Evolutionary conservation across 768 basidiomycete species (phyloP).

Genomic region (Leccinum arenicola): DNA sequence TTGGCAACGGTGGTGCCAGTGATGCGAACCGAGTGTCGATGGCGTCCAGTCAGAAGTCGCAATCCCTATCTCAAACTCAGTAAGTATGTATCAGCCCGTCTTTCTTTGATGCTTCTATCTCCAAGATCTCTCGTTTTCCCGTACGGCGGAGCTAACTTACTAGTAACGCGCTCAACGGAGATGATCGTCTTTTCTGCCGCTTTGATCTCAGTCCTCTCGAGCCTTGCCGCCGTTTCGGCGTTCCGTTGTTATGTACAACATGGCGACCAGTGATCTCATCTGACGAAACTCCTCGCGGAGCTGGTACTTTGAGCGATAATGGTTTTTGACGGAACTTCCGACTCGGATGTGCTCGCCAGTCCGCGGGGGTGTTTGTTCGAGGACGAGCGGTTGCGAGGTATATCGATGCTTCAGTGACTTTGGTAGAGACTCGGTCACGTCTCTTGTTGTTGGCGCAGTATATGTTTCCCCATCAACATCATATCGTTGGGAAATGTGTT

Average conservation of each 20-base stretch:
- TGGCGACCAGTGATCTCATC: not conserved
- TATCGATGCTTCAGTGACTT: not conserved
- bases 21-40: not conserved
- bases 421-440: not conserved
- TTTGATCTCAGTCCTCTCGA: not conserved
- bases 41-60: not conserved
- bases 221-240: not conserved
- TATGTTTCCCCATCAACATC: not conserved
- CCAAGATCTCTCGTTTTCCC: not conserved
- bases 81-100: not conserved
- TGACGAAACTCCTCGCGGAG: not conserved
- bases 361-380: slow-evolving; percentile 7
- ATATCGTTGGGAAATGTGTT: no score
- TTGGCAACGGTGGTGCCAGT: not conserved
- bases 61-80: not conserved
- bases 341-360: slow-evolving; percentile 1
- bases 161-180: not conserved
- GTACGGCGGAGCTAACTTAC: not conserved
- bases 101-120: not conserved
- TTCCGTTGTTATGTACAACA: not conserved
- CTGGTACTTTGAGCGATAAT: slow-evolving; percentile 3
- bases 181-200: not conserved
- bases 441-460: not conserved
- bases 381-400: not conserved
- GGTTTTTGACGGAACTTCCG: slow-evolving; percentile 3